Evolutionary conservation across 139 green algal genomes (phyloP).

Genomic region (Nannochloris sp.): DNA sequence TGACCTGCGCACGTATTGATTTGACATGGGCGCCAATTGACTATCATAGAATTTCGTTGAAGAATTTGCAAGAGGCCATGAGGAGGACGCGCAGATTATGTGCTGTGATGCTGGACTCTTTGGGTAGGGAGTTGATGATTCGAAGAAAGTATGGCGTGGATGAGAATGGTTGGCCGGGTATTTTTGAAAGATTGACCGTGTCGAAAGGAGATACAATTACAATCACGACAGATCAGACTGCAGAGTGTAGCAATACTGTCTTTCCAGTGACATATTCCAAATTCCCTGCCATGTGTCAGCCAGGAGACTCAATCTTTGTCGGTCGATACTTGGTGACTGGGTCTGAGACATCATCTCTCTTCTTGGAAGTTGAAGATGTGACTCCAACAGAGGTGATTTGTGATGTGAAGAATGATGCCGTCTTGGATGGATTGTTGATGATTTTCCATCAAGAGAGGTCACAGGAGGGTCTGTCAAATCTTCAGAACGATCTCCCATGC

Average conservation of each 20-base stretch:
- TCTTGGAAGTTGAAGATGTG: slow-evolving; percentile 57
- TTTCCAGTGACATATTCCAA: slow-evolving; percentile 75
- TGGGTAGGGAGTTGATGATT: slow-evolving; percentile 72
- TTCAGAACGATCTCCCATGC: slow-evolving; percentile 76
- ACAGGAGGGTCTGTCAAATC: slow-evolving; percentile 46
- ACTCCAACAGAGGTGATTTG: slow-evolving; percentile 59
- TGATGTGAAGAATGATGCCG: slow-evolving; percentile 53
- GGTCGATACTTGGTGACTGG: slow-evolving; percentile 85
- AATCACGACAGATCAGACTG: slow-evolving; percentile 38
- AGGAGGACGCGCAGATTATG: slow-evolving; percentile 52
- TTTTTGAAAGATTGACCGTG: slow-evolving; percentile 39
- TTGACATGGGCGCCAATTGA: slow-evolving; percentile 70
- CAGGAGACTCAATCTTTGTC: slow-evolving; percentile 79
- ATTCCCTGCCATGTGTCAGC: slow-evolving; percentile 52
- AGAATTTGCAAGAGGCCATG: slow-evolving; percentile 69
- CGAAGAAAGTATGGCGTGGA: slow-evolving; percentile 48
- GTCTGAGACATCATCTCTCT: slow-evolving; percentile 69
- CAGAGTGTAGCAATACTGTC: slow-evolving; percentile 31
- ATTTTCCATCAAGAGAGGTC: slow-evolving; percentile 83
- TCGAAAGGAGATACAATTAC: slow-evolving; percentile 20
- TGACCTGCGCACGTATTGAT: slow-evolving; percentile 58
- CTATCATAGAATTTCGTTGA: slow-evolving; percentile 65
- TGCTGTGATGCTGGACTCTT: slow-evolving; percentile 73
- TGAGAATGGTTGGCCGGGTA: slow-evolving; percentile 58
- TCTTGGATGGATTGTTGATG: slow-evolving; percentile 80